A percentile compares a stretch with the other conserved stretches of the same genome.
Conservation (phyloP, 2,329 filamentous ascomycete genomes). For the Fusarium buharicum region DNA sequence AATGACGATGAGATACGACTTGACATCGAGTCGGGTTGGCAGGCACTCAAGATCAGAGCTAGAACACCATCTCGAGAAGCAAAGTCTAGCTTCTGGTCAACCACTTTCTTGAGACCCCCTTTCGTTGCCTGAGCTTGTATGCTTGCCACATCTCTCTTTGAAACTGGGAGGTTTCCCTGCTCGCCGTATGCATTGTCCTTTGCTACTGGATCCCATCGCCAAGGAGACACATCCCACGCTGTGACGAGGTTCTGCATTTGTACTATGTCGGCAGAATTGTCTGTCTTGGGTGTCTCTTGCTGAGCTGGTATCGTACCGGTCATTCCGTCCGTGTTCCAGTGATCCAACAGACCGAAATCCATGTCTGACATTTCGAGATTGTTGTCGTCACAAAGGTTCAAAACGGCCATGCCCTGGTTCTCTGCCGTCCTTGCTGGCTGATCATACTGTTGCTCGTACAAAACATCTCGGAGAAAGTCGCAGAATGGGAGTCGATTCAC, state of each 20-base stretch:
- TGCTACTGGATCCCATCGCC: conserved; percentile 60
- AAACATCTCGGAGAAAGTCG: conserved; percentile 62
- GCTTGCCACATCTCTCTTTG: conserved; percentile 52
- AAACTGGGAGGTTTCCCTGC: conserved; percentile 58
- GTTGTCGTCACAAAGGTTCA: conserved; percentile 62
- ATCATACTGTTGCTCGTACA: conserved; percentile 59
- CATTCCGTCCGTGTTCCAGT: conserved; percentile 58
- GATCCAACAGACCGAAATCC: conserved; percentile 62
- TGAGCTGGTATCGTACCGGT: conserved; percentile 35
- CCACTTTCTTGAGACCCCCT: conserved; percentile 53
- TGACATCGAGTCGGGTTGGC: conserved; percentile 60
- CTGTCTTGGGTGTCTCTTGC: conserved; percentile 45
- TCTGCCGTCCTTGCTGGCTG: conserved; percentile 50
- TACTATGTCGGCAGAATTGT: conserved; percentile 56
- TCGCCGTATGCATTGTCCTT: conserved; percentile 58
- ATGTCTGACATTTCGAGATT: conserved; percentile 63
- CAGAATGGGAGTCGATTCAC: conserved; percentile 57
- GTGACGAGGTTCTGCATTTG: conserved; percentile 60
- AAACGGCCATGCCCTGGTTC: conserved; percentile 55
- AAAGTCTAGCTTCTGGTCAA: conserved; percentile 57
- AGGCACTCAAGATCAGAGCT: conserved; percentile 70
- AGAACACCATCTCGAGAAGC: conserved; percentile 70
- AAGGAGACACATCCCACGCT: conserved; percentile 62
- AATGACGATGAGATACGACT: conserved; percentile 69
- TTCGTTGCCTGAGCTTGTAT: conserved; percentile 54